These are phyloP conservation scores for Blastosporella zonata DNA, from an alignment of 1,284 basidiomycete genomes.

Conservation along the genomic window DNA sequence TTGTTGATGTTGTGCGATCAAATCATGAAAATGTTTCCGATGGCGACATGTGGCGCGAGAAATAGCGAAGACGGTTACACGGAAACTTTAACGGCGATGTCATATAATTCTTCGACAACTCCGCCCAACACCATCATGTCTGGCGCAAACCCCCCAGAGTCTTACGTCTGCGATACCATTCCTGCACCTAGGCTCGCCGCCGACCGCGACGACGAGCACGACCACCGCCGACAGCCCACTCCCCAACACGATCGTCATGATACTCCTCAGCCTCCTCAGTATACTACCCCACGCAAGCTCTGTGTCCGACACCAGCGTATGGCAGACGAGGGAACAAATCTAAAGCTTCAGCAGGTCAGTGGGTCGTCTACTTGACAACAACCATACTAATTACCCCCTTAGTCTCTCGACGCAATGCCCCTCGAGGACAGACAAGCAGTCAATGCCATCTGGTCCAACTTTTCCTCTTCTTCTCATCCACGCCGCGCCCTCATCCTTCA, in stretches of 20 bases:
- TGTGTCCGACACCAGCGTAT: constrained; percentile 94
- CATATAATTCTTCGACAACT: background rate
- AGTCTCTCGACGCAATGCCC: constrained; percentile 94
- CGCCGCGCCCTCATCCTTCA: constrained; percentile 93
- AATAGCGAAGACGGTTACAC: background rate
- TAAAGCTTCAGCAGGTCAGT: constrained; percentile 89
- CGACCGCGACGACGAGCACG: constrained; percentile 18
- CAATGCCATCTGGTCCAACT: constrained; percentile 94
- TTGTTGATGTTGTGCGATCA: constrained; percentile 5
- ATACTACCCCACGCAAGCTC: constrained; percentile 52
- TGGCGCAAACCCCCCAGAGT: constrained; percentile 19
- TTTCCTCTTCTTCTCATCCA: constrained; percentile 91
- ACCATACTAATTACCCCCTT: too few species aligned
- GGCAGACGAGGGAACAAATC: constrained; percentile 94
- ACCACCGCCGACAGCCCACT: constrained; percentile 26
- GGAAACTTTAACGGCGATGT: too few species aligned
- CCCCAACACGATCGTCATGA: too few species aligned
- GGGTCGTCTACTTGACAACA: too few species aligned
- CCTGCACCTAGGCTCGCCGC: constrained; percentile 54
- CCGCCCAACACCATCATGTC: constrained; percentile 16
- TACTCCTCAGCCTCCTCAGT: too few species aligned
- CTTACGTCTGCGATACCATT: constrained; percentile 70
- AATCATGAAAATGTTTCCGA: constrained; percentile 19
- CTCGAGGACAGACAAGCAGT: constrained; percentile 86
- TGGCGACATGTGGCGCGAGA: constrained; percentile 43